Conservation (phyloP, 805 yeast species). For the Wickerhamomyces queroliae region DNA sequence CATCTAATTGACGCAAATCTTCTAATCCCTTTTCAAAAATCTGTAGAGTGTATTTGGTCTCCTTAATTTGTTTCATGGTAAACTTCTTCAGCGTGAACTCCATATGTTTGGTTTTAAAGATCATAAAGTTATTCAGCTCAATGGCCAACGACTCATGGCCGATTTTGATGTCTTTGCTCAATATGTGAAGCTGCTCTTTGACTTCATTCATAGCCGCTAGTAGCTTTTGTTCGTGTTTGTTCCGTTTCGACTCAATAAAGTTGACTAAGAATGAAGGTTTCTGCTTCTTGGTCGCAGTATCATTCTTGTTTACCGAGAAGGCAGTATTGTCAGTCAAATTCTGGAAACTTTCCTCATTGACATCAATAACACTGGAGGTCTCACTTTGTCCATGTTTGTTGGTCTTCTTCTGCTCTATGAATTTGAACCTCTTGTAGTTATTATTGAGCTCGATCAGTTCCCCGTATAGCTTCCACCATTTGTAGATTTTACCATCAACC, state of each 20-base stretch:
- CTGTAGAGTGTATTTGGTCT: slow-evolving; percentile 17
- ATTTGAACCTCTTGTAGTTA: slow-evolving; percentile 24
- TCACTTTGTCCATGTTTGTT: slow-evolving; percentile 7
- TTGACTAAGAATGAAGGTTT: slow-evolving; percentile 24
- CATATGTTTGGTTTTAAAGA: slow-evolving; percentile 40
- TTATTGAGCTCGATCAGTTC: slow-evolving; percentile 32
- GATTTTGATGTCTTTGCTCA: slow-evolving; percentile 41
- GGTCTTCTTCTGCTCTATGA: slow-evolving; percentile 11
- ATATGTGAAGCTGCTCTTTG: slow-evolving; percentile 32
- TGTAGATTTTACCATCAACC: slow-evolving; percentile 27
- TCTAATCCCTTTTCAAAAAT: slow-evolving; percentile 18
- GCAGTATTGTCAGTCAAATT: slow-evolving; percentile 18
- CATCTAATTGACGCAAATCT: slow-evolving; percentile 10
- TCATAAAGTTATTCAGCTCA: slow-evolving; percentile 53
- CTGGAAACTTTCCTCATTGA: slow-evolving; percentile 18
- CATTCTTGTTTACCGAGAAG: slow-evolving; percentile 6
- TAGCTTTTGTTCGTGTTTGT: slow-evolving; percentile 39
- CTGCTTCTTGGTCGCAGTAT: slow-evolving; percentile 8
- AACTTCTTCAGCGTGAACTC: slow-evolving; percentile 30
- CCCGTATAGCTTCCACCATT: slow-evolving; percentile 41
- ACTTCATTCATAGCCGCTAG: slow-evolving; percentile 33
- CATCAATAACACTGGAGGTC: slow-evolving; percentile 18
- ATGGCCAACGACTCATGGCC: slow-evolving; percentile 61
- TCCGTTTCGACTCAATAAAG: slow-evolving; percentile 47
- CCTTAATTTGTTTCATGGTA: slow-evolving; percentile 23